These are phyloP conservation scores for barrel medic (Medicago truncatula) DNA, from an alignment of 306 rosid genomes.

Conservation along the genomic window MtrunA17r5.0-ANR NC_053044.1:38003501-38004000, in stretches of 20 bases:
- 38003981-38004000: not conserved
- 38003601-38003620: too few relatives aligned
- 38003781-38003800: too few relatives aligned
- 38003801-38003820: not conserved
- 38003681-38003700: too few relatives aligned
- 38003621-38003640: not conserved
- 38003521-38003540: too few relatives aligned
- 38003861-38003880: not conserved
- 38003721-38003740: not conserved
- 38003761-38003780: not conserved
- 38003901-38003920: not conserved
- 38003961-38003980: not conserved
- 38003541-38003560: not conserved
- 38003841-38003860: not conserved
- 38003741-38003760: not conserved
- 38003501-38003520: too few relatives aligned
- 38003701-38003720: not conserved
- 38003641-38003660: not conserved
- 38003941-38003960: not conserved
- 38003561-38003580: not conserved
- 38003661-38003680: not conserved
- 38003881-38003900: not conserved
- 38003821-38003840: not conserved
- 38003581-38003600: not conserved
- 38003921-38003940: not conserved